Evolutionary conservation across 441 rosid species (phyloP).

Genomic region (Pelargonium myrrhifolium): DNA sequence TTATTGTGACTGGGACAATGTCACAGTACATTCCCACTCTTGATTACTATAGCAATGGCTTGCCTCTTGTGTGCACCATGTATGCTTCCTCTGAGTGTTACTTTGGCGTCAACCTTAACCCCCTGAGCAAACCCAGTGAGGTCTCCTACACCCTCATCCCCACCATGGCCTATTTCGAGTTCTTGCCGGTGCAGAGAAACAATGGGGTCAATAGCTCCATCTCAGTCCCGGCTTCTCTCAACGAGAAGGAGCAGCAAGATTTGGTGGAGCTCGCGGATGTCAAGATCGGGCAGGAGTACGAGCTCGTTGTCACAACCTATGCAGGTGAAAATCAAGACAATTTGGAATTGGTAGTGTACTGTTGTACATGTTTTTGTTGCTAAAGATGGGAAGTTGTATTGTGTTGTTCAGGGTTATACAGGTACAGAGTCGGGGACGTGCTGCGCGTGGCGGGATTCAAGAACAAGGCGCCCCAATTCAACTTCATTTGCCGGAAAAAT

Average conservation of each 20-base stretch:
- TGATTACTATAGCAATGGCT: constrained; percentile 21
- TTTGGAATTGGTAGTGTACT: no score
- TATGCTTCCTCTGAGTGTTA: constrained; percentile 27
- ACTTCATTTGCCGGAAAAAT: constrained; percentile 27
- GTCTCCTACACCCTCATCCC: constrained; percentile 28
- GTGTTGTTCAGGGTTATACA: constrained; percentile 19
- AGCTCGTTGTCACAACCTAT: constrained; percentile 28
- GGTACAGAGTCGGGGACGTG: constrained; percentile 26
- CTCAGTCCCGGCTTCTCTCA: constrained; percentile 15
- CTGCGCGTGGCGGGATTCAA: constrained; percentile 27
- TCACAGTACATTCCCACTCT: constrained; percentile 28
- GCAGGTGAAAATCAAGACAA: no score
- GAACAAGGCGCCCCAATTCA: constrained; percentile 25
- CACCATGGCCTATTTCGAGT: constrained; percentile 29
- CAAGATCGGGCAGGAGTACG: constrained; percentile 26
- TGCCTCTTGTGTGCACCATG: constrained; percentile 28
- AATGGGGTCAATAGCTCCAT: constrained; percentile 13
- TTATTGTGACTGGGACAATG: constrained; percentile 27
- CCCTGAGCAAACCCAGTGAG: constrained; percentile 23
- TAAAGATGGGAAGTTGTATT: no score
- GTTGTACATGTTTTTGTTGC: no score
- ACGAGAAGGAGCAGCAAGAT: constrained; percentile 17
- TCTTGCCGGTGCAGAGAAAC: constrained; percentile 23
- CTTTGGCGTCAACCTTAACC: constrained; percentile 24
- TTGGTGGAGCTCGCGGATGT: constrained; percentile 24